Base-by-base conservation (phyloP, 371 early-diverging fungal genomes). In the Apophysomyces elegans region DNA sequence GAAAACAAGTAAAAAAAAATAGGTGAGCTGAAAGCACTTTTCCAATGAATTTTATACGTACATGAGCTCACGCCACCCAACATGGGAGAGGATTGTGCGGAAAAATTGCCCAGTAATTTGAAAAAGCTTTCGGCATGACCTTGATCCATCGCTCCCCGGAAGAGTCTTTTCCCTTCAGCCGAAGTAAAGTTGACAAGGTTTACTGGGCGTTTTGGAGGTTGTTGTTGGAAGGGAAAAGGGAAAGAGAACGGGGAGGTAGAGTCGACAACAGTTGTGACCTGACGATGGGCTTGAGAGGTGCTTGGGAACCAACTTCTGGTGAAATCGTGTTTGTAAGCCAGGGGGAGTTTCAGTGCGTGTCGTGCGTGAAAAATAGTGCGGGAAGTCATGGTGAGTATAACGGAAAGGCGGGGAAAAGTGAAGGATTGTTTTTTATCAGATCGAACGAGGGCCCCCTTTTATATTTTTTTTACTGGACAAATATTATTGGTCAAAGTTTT, bases 111-210 rank as follows among this genome's bases (percentile, higher is more conserved):
- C 56, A 90, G 88, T 11, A 96, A 82, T 9, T 88, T 84, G 58
- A 96, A 94, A 65, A 92, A 96, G 16, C 91, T 88, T 73, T 96
- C 95, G 18, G 93, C 92, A 44, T 84, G 86, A 8, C 94, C 94
- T 64, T 81, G 75, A 16, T 84, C 84, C 62, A 96, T 81, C 62
- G 90, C 84, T 61, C 89, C 87, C 62, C 90, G 88, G 77, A 96
- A 94, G 13, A 94, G 77, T 64, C 81, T 71, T 63, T 92, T 91
- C 8, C 96, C 96, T 69, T 88, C 78, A 4, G 79, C 66, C 5
- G 93, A 93, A 5, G 92, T 89, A 70, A 93, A 91, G 37, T 57
- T 56, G 46, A 91, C 85, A 39, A 84, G 81, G 35, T 91, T 70
- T 11, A 26, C 57, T 58, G 58, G 26, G 26, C 44, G 41, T 32